Percentiles rank a stretch among this genome's conserved stretches.
Conservation (phyloP, 2,329 filamentous ascomycete species). For the Trichoderma pleuroti region DNA sequence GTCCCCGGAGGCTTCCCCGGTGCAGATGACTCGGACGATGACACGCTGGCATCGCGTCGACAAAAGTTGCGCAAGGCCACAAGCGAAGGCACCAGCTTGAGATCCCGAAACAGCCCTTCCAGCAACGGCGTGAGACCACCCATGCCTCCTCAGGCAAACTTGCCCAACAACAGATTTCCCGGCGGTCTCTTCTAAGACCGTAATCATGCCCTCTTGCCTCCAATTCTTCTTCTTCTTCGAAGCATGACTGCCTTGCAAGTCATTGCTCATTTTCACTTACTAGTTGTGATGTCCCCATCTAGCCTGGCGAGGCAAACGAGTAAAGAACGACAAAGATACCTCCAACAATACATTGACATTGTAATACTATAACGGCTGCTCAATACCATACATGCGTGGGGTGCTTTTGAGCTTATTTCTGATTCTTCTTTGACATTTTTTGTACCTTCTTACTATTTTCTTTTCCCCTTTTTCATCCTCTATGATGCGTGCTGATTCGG, state of each 20-base stretch:
- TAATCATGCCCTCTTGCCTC: not conserved
- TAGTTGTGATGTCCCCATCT: not conserved
- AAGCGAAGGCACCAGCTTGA: conserved; percentile 39
- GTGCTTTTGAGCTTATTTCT: conserved; percentile 9
- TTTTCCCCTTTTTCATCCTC: conserved; percentile 11
- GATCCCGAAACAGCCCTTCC: conserved; percentile 28
- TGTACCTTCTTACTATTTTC: conserved; percentile 16
- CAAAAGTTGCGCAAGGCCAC: conserved; percentile 43
- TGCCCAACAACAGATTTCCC: conserved; percentile 34
- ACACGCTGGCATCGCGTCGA: conserved; percentile 32
- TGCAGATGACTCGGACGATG: conserved; percentile 36
- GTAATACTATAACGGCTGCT: conserved; percentile 18
- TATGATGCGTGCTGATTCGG: not conserved
- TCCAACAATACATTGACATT: conserved; percentile 11
- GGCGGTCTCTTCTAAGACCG: conserved; percentile 46
- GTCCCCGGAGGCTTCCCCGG: conserved; percentile 21
- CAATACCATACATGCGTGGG: not conserved
- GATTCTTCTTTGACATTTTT: conserved; percentile 19
- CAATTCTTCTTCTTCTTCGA: not conserved
- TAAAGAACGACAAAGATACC: conserved; percentile 6
- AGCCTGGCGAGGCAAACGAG: not conserved
- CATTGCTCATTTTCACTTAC: not conserved
- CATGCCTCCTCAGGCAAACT: conserved; percentile 28
- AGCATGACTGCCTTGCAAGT: not conserved
- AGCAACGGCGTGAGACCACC: conserved; percentile 28